Evolutionary conservation across 2,329 filamentous ascomycete species (phyloP).

Genomic region (Capronia americana): DNA sequence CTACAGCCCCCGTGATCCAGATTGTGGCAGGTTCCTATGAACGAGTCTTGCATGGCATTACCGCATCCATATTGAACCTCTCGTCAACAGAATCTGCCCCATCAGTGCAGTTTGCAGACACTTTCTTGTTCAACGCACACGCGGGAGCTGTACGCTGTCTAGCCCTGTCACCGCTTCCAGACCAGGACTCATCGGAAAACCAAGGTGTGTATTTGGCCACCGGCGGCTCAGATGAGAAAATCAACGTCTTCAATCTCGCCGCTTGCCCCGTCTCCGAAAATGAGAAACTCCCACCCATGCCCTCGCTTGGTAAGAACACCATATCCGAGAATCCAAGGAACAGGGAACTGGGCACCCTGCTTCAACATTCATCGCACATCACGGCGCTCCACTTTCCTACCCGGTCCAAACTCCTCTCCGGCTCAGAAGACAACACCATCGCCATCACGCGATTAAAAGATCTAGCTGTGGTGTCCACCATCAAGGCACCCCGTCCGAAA

Average conservation of each 20-base stretch:
- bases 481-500: slow-evolving; percentile 88
- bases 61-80: slow-evolving; percentile 67
- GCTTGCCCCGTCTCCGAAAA: slow-evolving; percentile 66
- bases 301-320: slow-evolving; percentile 72
- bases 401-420: slow-evolving; percentile 83
- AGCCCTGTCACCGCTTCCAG: slow-evolving; percentile 79
- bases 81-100: slow-evolving; percentile 37
- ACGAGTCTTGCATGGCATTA: slow-evolving; percentile 86
- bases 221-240: slow-evolving; percentile 88
- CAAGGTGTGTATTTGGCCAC: slow-evolving; percentile 89
- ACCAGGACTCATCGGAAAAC: slow-evolving; percentile 55
- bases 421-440: slow-evolving; percentile 88
- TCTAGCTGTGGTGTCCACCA: slow-evolving; percentile 83
- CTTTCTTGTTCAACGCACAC: slow-evolving; percentile 95
- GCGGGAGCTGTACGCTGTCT: slow-evolving; percentile 87
- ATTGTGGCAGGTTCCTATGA: slow-evolving; percentile 95
- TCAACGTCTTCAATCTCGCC: slow-evolving; percentile 93
- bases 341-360: slow-evolving; percentile 81
- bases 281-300: slow-evolving; percentile 64
- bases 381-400: slow-evolving; percentile 83
- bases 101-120: slow-evolving; percentile 77
- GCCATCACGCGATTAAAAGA: slow-evolving; percentile 86
- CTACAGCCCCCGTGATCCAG: slow-evolving; percentile 68
- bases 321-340: slow-evolving; percentile 86
- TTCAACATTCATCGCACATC: slow-evolving; percentile 85